Conservation (phyloP, 768 basidiomycete genomes). For the Suillus tomentosus region DNA sequence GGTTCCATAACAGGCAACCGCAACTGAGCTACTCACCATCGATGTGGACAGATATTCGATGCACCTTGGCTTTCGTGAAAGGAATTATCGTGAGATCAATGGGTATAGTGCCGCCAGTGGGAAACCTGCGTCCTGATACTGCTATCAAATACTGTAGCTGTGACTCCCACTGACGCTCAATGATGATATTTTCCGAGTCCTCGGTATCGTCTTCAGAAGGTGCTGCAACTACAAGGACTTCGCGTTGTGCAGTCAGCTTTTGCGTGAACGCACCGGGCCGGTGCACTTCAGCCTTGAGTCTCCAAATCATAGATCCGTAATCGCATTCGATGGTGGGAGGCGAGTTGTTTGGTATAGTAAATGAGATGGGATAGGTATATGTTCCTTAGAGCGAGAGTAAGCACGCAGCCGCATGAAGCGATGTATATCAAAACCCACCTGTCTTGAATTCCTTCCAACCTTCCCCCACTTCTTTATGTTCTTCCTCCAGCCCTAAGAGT, state of each 20-base stretch:
- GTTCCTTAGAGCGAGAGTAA: conserved; percentile 54
- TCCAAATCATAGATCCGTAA: conserved; percentile 77
- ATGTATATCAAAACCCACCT: conserved; percentile 48
- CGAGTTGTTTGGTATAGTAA: conserved; percentile 76
- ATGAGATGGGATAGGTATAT: conserved; percentile 95
- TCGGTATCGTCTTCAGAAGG: conserved; percentile 87
- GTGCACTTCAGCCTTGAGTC: conserved; percentile 79
- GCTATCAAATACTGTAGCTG: conserved; percentile 83
- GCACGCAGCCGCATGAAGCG: neutral
- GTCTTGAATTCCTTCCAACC: conserved; percentile 90
- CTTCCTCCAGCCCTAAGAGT: conserved; percentile 6
- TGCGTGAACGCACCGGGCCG: conserved; percentile 84
- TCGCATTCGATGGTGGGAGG: conserved; percentile 80
- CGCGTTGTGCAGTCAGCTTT: conserved; percentile 69
- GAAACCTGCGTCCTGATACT: conserved; percentile 78
- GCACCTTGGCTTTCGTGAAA: conserved; percentile 81
- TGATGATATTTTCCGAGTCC: conserved; percentile 72
- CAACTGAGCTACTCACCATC: conserved; percentile 61
- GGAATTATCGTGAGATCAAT: conserved; percentile 84
- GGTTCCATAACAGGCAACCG: neutral
- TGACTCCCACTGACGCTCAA: conserved; percentile 90
- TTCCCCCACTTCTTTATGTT: conserved; percentile 43
- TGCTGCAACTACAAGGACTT: conserved; percentile 74
- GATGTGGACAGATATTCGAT: conserved; percentile 68
- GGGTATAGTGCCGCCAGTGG: conserved; percentile 83